Percentiles rank a stretch among this genome's conserved stretches.
Evolutionary conservation across 139 green algal genomes (phyloP).

Genomic region (Picochlorum sp.): DNA sequence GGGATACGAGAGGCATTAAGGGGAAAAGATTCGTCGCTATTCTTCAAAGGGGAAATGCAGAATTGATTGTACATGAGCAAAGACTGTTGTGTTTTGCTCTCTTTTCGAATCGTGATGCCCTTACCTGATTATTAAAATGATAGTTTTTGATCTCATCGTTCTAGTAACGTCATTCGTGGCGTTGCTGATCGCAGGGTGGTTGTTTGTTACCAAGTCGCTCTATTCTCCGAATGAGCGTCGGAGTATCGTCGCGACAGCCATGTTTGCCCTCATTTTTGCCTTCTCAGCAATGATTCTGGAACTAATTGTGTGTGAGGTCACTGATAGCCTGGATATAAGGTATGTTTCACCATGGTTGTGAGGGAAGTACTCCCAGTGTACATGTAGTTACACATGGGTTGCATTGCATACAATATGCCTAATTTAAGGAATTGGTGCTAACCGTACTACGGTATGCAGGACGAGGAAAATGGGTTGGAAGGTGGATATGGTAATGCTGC

Average conservation of each 20-base stretch:
- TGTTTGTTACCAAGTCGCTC: conserved; percentile 46
- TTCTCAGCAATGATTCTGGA: conserved; percentile 82
- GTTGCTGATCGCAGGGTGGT: neutral
- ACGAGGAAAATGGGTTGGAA: conserved; percentile 40
- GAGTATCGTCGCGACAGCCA: conserved; percentile 35
- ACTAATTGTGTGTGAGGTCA: conserved; percentile 84
- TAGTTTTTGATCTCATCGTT: neutral
- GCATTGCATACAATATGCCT: neutral
- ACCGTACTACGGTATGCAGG: neutral
- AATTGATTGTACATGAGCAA: too few relatives aligned
- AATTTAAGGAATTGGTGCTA: neutral
- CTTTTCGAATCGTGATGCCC: too few relatives aligned
- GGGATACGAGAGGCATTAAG: too few relatives aligned
- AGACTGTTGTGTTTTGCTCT: too few relatives aligned
- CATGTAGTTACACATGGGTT: too few relatives aligned
- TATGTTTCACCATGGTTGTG: conserved; percentile 1
- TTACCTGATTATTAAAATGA: too few relatives aligned
- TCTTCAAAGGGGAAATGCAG: too few relatives aligned
- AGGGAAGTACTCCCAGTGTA: neutral
- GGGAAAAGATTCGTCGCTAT: too few relatives aligned
- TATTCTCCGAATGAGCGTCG: conserved; percentile 42
- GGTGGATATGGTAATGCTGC: conserved; percentile 61
- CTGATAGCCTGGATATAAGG: conserved; percentile 50
- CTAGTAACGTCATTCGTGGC: neutral
- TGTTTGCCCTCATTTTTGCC: conserved; percentile 83